These are phyloP conservation scores for Fusarium scirpi DNA, from an alignment of 2,329 filamentous ascomycete genomes.

Conservation along the genomic window DNA sequence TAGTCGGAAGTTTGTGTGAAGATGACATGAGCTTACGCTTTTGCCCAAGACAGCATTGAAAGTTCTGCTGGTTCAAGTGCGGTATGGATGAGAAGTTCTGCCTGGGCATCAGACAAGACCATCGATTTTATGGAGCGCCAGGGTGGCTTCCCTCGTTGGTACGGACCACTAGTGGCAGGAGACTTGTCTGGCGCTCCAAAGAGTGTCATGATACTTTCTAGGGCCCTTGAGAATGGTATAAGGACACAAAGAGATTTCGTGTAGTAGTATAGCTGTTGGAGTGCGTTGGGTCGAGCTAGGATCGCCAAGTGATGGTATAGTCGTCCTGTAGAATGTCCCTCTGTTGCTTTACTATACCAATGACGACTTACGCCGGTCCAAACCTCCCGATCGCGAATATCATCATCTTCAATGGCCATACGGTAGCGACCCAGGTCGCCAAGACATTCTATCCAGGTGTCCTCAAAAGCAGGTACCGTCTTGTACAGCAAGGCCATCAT, in stretches of 20 bases:
- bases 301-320: conserved; percentile 85
- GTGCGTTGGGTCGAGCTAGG: conserved; percentile 73
- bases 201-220: conserved; percentile 76
- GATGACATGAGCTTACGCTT: no score
- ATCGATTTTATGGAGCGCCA: no score
- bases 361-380: conserved; percentile 84
- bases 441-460: conserved; percentile 94
- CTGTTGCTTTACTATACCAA: conserved; percentile 77
- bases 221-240: conserved; percentile 73
- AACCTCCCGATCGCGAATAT: conserved; percentile 79
- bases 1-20: no score
- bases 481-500: conserved; percentile 91
- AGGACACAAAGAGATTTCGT: conserved; percentile 76
- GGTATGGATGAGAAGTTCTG: no score
- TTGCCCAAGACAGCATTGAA: no score
- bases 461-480: conserved; percentile 82
- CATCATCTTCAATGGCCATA: conserved; percentile 91
- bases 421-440: conserved; percentile 86
- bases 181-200: conserved; percentile 56
- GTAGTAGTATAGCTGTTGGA: conserved; percentile 81
- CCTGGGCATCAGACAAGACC: no score
- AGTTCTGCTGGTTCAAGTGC: no score
- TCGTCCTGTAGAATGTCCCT: no score
- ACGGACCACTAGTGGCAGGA: no score
- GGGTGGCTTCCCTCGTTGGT: no score